Conservation (phyloP, 2,329 filamentous ascomycete species). For the Fusarium nygamai region DNA sequence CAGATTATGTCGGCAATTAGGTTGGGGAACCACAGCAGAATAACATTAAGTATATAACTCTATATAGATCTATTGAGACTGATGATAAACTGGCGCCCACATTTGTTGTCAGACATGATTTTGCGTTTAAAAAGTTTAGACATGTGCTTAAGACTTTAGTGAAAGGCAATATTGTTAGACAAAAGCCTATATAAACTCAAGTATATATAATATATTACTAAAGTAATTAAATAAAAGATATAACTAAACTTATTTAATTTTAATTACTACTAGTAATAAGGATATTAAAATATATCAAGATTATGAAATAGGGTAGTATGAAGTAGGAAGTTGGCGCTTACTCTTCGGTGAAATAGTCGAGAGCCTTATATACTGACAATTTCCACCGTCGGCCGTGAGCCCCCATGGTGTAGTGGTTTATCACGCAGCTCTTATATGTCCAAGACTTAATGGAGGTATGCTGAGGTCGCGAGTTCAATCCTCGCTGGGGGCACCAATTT, state of each 20-base stretch:
- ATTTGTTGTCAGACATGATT: neutral
- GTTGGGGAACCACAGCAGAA: neutral
- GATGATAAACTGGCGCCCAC: neutral
- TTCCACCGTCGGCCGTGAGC: slow-evolving; percentile 12
- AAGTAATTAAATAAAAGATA: neutral
- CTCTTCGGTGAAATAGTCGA: rapidly evolving
- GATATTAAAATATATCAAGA: neutral
- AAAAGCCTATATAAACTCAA: neutral
- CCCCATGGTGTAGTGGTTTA: slow-evolving; percentile 36
- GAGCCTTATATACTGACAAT: neutral
- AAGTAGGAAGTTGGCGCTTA: neutral
- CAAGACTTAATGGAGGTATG: slow-evolving; percentile 30
- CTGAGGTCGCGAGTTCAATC: slow-evolving; percentile 37
- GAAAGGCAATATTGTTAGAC: neutral
- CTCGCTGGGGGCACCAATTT: slow-evolving; percentile 31
- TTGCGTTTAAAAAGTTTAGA: neutral
- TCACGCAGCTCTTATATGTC: slow-evolving; percentile 37
- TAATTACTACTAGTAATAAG: neutral
- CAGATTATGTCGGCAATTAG: neutral
- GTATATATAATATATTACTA: neutral
- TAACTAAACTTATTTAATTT: neutral
- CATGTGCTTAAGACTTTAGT: neutral
- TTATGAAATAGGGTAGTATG: neutral
- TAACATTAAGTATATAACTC: neutral
- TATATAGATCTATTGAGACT: neutral